These are phyloP conservation scores for Danielia oregonensis DNA, from an alignment of 805 yeast species.

Conservation along the genomic window DNA sequence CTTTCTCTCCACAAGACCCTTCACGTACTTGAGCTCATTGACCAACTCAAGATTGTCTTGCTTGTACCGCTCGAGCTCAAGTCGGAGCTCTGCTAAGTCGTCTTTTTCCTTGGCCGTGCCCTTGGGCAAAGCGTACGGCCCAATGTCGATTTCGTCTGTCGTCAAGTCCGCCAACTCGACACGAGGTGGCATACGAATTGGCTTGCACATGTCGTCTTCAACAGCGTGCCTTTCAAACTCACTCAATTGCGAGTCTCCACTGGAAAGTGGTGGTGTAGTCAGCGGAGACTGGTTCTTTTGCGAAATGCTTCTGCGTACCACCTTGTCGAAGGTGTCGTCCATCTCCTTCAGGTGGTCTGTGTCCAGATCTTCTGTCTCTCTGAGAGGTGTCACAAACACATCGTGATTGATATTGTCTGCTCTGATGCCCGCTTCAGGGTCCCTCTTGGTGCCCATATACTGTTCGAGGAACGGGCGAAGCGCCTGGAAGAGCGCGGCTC, in stretches of 20 bases:
- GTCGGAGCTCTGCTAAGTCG: slow-evolving; percentile 2
- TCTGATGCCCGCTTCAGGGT: neutral
- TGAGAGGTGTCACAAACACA: slow-evolving; percentile 8
- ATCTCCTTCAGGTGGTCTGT: slow-evolving; percentile 8
- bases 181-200: slow-evolving; percentile 5
- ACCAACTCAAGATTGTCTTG: slow-evolving; percentile 16
- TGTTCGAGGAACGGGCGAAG: slow-evolving; percentile 10
- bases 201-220: slow-evolving; percentile 14
- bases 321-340: slow-evolving; percentile 13
- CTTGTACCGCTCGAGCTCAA: slow-evolving; percentile 10
- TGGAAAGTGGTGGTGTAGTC: slow-evolving; percentile 34
- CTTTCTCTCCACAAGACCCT: slow-evolving; percentile 13
- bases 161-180: slow-evolving; percentile 13
- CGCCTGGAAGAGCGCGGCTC: slow-evolving; percentile 8
- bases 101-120: neutral
- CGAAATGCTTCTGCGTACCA: slow-evolving; percentile 1
- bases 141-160: slow-evolving; percentile 11
- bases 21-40: slow-evolving; percentile 14
- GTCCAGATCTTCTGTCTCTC: slow-evolving; percentile 16
- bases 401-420: slow-evolving; percentile 5
- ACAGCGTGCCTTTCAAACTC: slow-evolving; percentile 1
- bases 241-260: slow-evolving; percentile 7
- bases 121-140: no score
- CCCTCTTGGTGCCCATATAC: slow-evolving; percentile 2
- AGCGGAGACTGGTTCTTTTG: slow-evolving; percentile 18